These are phyloP conservation scores for Insectozyma bohioensis DNA, from an alignment of 1,139 yeast genomes.

Conservation along the genomic window DNA sequence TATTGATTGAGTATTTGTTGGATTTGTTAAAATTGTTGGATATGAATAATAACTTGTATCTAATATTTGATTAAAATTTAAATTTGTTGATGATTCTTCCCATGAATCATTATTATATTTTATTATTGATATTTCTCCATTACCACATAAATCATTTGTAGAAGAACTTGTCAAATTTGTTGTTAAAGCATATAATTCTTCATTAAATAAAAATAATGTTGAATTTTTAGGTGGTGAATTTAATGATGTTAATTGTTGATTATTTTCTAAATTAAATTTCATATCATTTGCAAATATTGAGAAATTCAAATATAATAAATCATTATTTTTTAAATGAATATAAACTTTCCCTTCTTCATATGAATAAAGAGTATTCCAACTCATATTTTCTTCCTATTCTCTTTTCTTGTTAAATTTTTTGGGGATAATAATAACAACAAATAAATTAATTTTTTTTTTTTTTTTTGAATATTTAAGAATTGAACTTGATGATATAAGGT, in stretches of 20 bases:
- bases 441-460: too few species aligned
- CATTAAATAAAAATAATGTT: constrained; percentile 31
- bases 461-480: too few species aligned
- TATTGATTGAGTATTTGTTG: constrained; percentile 22
- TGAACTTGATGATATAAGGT: too few species aligned
- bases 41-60: constrained; percentile 32
- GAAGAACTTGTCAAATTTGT: constrained; percentile 4
- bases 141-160: constrained; percentile 27
- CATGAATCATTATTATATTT: constrained; percentile 28
- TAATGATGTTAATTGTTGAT: constrained; percentile 23
- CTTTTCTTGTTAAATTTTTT: too few species aligned
- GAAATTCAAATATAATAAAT: constrained; percentile 35
- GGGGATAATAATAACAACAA: too few species aligned
- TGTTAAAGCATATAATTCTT: constrained; percentile 28
- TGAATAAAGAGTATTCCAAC: constrained; percentile 40
- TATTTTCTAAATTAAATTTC: constrained; percentile 16
- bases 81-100: constrained; percentile 16
- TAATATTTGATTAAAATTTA: constrained; percentile 23
- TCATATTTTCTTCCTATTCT: too few species aligned
- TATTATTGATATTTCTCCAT: constrained; percentile 25
- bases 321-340: constrained; percentile 37
- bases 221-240: constrained; percentile 34
- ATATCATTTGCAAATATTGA: constrained; percentile 29
- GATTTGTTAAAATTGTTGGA: constrained; percentile 32
- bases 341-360: constrained; percentile 35